Percentiles rank a stretch among this genome's conserved stretches.
These are phyloP conservation scores for Paradendryphiella salina DNA, from an alignment of 2,329 filamentous ascomycete species.

Conservation along the genomic window DNA sequence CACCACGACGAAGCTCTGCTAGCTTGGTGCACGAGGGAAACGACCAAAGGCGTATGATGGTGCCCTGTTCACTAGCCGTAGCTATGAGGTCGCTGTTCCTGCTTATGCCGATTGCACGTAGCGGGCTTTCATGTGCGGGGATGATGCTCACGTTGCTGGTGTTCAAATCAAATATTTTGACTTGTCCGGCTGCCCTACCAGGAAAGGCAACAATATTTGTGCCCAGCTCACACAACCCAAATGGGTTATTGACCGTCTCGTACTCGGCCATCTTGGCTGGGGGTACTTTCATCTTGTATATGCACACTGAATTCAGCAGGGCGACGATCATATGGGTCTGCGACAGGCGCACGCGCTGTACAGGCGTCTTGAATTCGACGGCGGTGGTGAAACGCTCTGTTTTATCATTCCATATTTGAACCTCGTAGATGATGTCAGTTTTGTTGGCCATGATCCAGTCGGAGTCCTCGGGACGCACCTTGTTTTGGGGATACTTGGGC, in stretches of 20 bases:
- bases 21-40: conserved; percentile 79
- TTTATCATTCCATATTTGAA: conserved; percentile 90
- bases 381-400: conserved; percentile 74
- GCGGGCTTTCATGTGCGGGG: conserved; percentile 78
- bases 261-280: conserved; percentile 73
- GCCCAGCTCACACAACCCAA: conserved; percentile 78
- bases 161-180: conserved; percentile 79
- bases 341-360: conserved; percentile 78
- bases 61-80: conserved; percentile 91
- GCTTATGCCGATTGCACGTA: conserved; percentile 80
- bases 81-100: conserved; percentile 79
- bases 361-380: conserved; percentile 76
- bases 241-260: conserved; percentile 82
- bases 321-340: conserved; percentile 77
- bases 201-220: conserved; percentile 78
- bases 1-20: conserved; percentile 82
- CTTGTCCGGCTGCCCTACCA: conserved; percentile 82
- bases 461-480: conserved; percentile 56
- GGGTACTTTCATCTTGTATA: conserved; percentile 77
- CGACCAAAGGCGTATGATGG: conserved; percentile 82
- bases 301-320: conserved; percentile 76
- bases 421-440: conserved; percentile 51
- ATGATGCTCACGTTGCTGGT: conserved; percentile 90
- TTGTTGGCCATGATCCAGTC: conserved; percentile 32
- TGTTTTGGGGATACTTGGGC: conserved; percentile 85